Evolutionary conservation across 75 land plant genomes (phyloP).

Genomic region (Picea sitchensis): DNA sequence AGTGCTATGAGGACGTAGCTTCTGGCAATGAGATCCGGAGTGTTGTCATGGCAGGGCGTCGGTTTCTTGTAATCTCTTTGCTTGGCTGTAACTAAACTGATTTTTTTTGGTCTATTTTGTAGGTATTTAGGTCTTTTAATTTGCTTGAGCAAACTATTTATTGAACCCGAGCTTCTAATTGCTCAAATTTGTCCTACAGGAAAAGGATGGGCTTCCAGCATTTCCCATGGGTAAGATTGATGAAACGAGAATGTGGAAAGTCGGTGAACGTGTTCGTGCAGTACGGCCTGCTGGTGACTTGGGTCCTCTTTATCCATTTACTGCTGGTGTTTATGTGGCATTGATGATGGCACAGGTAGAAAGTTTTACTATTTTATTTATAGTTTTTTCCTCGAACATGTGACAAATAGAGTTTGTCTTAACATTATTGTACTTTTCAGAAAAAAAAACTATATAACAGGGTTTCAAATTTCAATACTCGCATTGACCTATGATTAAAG

Average conservation of each 20-base stretch:
- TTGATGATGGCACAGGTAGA: constrained; percentile 95
- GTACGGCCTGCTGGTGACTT: constrained; percentile 64
- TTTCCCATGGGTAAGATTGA: constrained; percentile 97
- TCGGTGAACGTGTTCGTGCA: constrained; percentile 80
- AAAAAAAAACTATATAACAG: no score
- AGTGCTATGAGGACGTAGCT: constrained; percentile 95
- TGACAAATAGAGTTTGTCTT: neutral
- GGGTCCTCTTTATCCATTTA: constrained; percentile 80
- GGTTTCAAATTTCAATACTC: neutral
- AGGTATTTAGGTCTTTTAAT: constrained; percentile 1
- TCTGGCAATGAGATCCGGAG: constrained; percentile 89
- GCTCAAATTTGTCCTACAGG: constrained; percentile 33
- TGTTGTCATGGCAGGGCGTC: constrained; percentile 90
- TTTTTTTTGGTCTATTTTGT: no score
- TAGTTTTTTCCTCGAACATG: neutral
- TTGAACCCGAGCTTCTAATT: neutral
- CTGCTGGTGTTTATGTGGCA: constrained; percentile 86
- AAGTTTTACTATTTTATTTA: no score
- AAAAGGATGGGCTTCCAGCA: constrained; percentile 89
- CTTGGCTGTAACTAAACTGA: neutral
- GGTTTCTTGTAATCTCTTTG: constrained; percentile 62
- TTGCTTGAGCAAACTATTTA: neutral
- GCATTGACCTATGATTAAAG: neutral
- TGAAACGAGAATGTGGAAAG: constrained; percentile 92
- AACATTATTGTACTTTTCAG: neutral